Evolutionary conservation across 176 grass and related monocot genomes (phyloP), one percentile per base, ranked within the genome.

Genomic region (Rhynchospora pubera): DNA sequence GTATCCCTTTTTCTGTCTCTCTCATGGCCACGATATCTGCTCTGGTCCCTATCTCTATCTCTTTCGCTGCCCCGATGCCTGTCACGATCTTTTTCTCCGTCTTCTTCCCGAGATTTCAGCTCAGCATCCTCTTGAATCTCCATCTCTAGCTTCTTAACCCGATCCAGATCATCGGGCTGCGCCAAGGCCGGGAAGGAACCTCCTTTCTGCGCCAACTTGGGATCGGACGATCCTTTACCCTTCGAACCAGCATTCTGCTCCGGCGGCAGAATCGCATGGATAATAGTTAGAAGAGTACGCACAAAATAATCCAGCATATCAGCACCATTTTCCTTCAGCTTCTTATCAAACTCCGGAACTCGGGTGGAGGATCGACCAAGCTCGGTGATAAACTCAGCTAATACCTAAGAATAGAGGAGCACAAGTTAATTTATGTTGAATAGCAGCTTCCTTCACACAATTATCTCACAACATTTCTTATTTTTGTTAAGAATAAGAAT

Each of bases 241-340:
- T 30, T 85, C 15, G 58, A 64, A 60, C 70, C 85, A 39, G 87
- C 81, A 60, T 83, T 86, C 85, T 83, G 82, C 48, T 85, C 57
- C 2, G 89, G 94, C 8, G 94, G 94, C 42, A 97, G 88, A 84
- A 97, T 97, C 32, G 92, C 91, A 79, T 94, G 81, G 84, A 97
- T 90, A 21, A 86, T 90, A 45, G 84, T 87, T 26, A 90, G 84
- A 52, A 90, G 88, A 57, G 80, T 87, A 18, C 80, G 84, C 44
- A 90, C 85, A 65, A 90, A 86, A 28, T 90, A 90, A 45, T 90
- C 85, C 0, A 85, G 88, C 65, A 90, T 74, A 16, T 90, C 85
- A 5, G 81, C 88, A 6, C 84, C 84, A 28, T 90, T 85, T 30
- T 72, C 79, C 84, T 89, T 89, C 28, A 89, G 71, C 62, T 86